phyloP scores from a whole-genome alignment of 148 eudicot species.

The Bassia scoparia region DNA sequence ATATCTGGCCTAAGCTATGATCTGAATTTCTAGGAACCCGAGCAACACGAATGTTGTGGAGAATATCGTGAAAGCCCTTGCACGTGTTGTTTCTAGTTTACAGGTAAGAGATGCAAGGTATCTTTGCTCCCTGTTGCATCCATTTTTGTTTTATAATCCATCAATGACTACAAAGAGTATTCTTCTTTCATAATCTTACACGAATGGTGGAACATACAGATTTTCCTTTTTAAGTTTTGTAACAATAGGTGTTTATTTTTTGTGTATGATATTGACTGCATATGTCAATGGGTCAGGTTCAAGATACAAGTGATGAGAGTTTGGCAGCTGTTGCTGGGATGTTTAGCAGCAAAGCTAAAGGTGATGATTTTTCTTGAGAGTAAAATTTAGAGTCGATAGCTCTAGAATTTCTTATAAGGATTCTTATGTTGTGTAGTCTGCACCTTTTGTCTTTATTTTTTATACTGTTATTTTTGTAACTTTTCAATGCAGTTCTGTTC shows the following conservation, averaged over 20 bases:
- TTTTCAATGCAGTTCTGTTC: neutral
- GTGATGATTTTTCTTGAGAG: constrained; percentile 34
- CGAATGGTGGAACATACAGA: neutral
- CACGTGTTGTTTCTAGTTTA: constrained; percentile 83
- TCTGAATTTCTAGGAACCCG: constrained; percentile 61
- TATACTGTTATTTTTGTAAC: neutral
- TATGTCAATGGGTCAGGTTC: constrained; percentile 49
- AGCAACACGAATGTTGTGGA: constrained; percentile 90
- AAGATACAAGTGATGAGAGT: constrained; percentile 95
- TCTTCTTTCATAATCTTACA: neutral
- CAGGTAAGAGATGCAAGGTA: constrained; percentile 53
- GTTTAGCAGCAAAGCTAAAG: constrained; percentile 99
- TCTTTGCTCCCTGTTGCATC: neutral
- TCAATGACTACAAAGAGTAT: neutral
- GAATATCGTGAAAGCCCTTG: constrained; percentile 96
- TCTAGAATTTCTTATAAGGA: neutral
- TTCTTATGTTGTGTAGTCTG: neutral
- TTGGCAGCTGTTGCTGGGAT: constrained; percentile 99
- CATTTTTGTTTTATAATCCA: neutral
- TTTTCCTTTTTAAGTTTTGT: neutral
- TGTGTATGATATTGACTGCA: constrained; percentile 16
- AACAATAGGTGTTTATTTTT: neutral
- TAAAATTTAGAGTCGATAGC: neutral
- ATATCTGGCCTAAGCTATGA: neutral
- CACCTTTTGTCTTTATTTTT: neutral